A percentile compares a stretch with the other conserved stretches of the same genome.
Conservation (phyloP, 148 eudicot genomes). For the Nepenthes gracilis region DNA sequence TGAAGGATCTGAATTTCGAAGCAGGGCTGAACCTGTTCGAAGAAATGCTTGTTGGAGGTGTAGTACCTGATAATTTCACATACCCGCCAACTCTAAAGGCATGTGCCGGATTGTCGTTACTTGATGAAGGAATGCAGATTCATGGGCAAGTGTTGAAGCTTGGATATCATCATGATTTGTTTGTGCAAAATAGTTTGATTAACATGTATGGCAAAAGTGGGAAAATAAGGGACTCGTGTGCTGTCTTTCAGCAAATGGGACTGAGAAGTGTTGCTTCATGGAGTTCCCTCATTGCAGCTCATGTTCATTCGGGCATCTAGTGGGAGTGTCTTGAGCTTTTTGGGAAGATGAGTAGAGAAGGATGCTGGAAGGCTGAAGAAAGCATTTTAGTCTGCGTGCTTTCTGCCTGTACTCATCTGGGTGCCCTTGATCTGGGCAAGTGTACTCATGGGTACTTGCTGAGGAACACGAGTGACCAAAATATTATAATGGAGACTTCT, state of each 20-base stretch:
- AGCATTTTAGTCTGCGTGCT: too few relatives aligned
- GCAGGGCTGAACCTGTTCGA: conserved; percentile 20
- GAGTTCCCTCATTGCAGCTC: conserved; percentile 53
- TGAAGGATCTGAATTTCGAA: conserved; percentile 23
- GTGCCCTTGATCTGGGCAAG: conserved; percentile 13
- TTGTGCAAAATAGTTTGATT: conserved; percentile 60
- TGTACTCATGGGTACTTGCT: conserved; percentile 36
- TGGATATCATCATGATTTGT: conserved; percentile 34
- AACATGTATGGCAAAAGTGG: conserved; percentile 52
- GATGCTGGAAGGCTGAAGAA: too few relatives aligned
- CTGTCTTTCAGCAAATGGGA: conserved; percentile 35
- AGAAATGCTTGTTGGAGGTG: too few relatives aligned
- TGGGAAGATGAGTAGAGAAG: too few relatives aligned
- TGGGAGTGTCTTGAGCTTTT: too few relatives aligned
- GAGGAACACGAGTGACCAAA: conserved; percentile 36
- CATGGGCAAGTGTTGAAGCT: conserved; percentile 49
- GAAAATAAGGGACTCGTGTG: conserved; percentile 18
- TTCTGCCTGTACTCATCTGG: too few relatives aligned
- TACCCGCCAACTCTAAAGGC: conserved; percentile 39
- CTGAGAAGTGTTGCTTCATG: conserved; percentile 41
- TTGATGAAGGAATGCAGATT: conserved; percentile 28
- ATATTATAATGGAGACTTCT: conserved; percentile 46
- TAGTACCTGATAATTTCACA: too few relatives aligned
- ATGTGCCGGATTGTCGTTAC: conserved; percentile 23
- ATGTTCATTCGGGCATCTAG: conserved; percentile 15